Base-by-base conservation (phyloP, 306 rosid genomes). In the Quillaja saponaria region DNA sequence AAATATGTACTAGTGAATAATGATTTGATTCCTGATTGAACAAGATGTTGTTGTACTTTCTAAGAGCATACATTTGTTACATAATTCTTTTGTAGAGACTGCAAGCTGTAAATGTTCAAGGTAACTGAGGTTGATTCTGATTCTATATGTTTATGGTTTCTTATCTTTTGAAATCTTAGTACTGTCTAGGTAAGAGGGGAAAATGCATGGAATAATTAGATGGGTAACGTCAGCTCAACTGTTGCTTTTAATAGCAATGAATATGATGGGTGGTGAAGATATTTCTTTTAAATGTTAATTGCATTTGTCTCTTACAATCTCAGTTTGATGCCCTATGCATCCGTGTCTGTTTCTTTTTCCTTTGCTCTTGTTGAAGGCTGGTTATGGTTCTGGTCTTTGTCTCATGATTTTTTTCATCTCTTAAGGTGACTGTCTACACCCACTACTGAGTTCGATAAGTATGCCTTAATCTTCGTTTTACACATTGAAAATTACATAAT, bases 21-120 rank as follows among this genome's bases (percentile, higher is more conserved):
- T 25, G 31, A 25, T 25, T 25, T 6, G 51, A 34, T 61, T 61
- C 17, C 28, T 61, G 55, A 47, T 69, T 64, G 55, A 55, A 59
- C 46, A 58, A 34, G 31, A 25, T 25, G 31, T 4, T 25, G 31
- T 25, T 25, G 31, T 4, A 1, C 31, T 4, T 25, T 2, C 31
- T 2, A 25, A 25, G 2, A 1, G 2, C 4, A 4, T 25, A 25
- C 4, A 1, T 25, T 25, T 25, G 31, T 25, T 25, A 25, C 31
- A 25, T 25, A 25, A 25, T 25, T 2, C 31, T 25, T 25, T 4
- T 25, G 4, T 25, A 25, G 31, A 25, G 31, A 25, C 31, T 25
- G 31, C 31, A 25, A 25, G 31, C 31, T 25, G 4, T 4, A 25
- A 25, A 4, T 2, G 31, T 25, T 25, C 31, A 25, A 25, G 31